Percentiles rank a stretch among this genome's conserved stretches.
phyloP scores from a whole-genome alignment of 805 yeast genomes.

The Kockiozyma suomiensis region DNA sequence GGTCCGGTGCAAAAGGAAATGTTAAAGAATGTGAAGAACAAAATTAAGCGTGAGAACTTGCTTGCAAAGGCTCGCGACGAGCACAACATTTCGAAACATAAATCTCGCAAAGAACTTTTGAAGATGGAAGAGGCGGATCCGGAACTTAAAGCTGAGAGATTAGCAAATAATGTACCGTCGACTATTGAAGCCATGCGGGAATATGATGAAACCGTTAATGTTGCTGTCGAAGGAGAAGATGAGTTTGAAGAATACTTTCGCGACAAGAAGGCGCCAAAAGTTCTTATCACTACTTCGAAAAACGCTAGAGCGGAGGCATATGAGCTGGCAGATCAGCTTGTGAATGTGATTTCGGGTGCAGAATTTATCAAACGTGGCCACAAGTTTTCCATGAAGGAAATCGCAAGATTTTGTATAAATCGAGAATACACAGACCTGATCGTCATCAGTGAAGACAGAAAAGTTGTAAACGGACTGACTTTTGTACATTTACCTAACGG shows the following conservation, averaged over 20 bases:
- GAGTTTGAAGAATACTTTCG: constrained; percentile 61
- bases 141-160: constrained; percentile 74
- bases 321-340: constrained; percentile 82
- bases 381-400: constrained; percentile 82
- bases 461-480: constrained; percentile 86
- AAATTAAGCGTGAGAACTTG: constrained; percentile 31
- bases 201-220: constrained; percentile 76
- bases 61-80: constrained; percentile 21
- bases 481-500: constrained; percentile 94
- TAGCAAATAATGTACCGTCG: constrained; percentile 73
- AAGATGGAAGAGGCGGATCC: constrained; percentile 85
- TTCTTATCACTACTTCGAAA: constrained; percentile 85
- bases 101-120: constrained; percentile 77
- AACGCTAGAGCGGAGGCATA: constrained; percentile 84
- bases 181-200: constrained; percentile 85
- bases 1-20: constrained; percentile 21
- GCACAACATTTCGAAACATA: constrained; percentile 69
- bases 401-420: constrained; percentile 78
- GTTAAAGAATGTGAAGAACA: constrained; percentile 21
- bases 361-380: constrained; percentile 85
- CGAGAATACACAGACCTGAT: constrained; percentile 86
- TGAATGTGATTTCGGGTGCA: constrained; percentile 82
- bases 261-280: constrained; percentile 69
- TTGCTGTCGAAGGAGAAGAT: constrained; percentile 50
- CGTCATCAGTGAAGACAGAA: constrained; percentile 92